Evolutionary conservation across 805 yeast species (phyloP), one percentile per base, ranked within the genome.

Genomic region (Hanseniaspora valbyensis): DNA sequence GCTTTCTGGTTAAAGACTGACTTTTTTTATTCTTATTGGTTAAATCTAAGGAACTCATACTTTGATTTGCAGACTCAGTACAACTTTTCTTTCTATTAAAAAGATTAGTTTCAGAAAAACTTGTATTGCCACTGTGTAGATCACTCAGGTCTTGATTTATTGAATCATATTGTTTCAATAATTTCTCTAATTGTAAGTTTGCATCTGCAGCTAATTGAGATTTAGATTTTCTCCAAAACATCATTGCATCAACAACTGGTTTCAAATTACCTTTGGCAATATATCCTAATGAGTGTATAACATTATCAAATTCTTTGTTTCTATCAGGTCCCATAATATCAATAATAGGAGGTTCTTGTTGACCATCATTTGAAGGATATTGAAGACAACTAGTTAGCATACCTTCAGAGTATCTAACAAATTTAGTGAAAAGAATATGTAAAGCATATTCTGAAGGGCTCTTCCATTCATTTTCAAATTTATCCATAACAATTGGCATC

Each of bases 221-320:
- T 64, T 92, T 92, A 1, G 90, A 78, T 62, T 90, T 86, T 54
- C 97, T 75, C 99, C 99, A 92, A 62, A 85, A 89, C 97, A 92
- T 89, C 53, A 92, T 95, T 6, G 95, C 87, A 64, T 92, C 99
- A 30, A 94, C 88, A 1, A 92, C 96, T 0, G 96, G 95, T 60
- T 87, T 89, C 0, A 97, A 96, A 56, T 87, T 85, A 24, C 81
- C 73, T 52, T 87, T 74, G 1, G 98, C 94, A 34, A 92, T 85
- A 62, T 85, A 85, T 8, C 98, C 98, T 50, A 92, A 68, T 0
- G 96, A 83, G 14, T 78, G 78, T 19, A 94, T 77, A 48, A 88
- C 84, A 58, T 83, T 78, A 65, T 92, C 98, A 61, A 92, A 90
- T 19, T 75, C 77, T 0, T 83, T 80, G 59, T 92, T 97, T 1